These are phyloP conservation scores for Acacia concinna DNA, from an alignment of 331 rosid genomes.

Conservation along the genomic window DNA sequence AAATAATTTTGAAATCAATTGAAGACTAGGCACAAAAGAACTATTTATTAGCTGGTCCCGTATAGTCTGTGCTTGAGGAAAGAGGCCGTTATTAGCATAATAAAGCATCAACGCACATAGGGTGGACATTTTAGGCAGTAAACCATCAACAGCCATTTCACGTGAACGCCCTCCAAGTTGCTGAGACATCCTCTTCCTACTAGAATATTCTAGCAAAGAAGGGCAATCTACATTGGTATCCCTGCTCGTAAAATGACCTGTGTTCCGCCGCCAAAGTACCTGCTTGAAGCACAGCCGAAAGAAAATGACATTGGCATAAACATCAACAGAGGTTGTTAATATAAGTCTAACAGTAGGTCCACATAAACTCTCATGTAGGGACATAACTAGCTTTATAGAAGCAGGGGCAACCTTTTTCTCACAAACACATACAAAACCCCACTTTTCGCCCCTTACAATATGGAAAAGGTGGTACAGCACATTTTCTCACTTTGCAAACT, in stretches of 20 bases:
- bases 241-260: slow-evolving; percentile 19
- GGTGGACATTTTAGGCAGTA: slow-evolving; percentile 35
- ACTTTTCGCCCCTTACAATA: background rate
- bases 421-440: background rate
- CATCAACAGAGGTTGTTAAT: background rate
- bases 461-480: background rate
- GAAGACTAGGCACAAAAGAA: slow-evolving; percentile 55
- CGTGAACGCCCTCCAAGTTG: slow-evolving; percentile 44
- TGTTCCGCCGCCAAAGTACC: slow-evolving; percentile 42
- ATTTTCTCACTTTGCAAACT: background rate
- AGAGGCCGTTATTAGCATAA: slow-evolving; percentile 53
- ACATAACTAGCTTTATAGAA: background rate
- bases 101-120: slow-evolving; percentile 52
- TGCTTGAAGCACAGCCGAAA: slow-evolving; percentile 26
- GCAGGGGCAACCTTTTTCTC: background rate
- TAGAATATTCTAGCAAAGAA: slow-evolving; percentile 29
- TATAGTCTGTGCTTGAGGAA: slow-evolving; percentile 49
- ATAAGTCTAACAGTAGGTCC: background rate
- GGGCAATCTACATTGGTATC: slow-evolving; percentile 22
- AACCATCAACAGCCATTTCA: slow-evolving; percentile 39
- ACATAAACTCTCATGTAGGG: background rate
- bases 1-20: slow-evolving; percentile 52
- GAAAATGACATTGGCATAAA: background rate
- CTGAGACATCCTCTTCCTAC: slow-evolving; percentile 42
- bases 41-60: slow-evolving; percentile 72